Evolutionary conservation across 352 stramenopile genomes (phyloP).

Genomic region (Pythium aristosporum): DNA sequence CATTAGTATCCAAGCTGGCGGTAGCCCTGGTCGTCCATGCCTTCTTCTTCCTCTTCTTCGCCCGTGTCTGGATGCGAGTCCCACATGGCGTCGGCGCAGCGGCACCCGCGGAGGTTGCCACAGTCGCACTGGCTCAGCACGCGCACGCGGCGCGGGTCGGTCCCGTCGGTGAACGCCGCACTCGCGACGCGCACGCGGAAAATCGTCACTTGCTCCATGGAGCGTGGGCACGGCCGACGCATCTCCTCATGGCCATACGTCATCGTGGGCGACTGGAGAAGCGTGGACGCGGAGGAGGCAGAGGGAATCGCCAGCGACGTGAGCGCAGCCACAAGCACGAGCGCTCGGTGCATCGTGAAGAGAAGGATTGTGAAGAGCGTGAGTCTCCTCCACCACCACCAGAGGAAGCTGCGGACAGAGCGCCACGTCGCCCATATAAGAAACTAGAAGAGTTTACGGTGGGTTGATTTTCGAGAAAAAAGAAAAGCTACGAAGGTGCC

Average conservation of each 20-base stretch:
- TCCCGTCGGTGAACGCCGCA: neutral
- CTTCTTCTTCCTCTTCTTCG: constrained; percentile 21
- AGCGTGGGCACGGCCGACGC: constrained; percentile 7
- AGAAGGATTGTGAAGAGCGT: neutral
- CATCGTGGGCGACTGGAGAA: neutral
- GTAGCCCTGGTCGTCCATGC: constrained; percentile 41
- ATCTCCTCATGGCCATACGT: neutral
- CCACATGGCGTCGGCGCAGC: constrained; percentile 36
- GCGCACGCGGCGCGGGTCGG: neutral
- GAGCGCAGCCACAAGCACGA: neutral
- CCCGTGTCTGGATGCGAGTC: constrained; percentile 17
- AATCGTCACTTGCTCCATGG: neutral
- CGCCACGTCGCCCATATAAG: constrained; percentile 16
- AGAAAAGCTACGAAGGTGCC: neutral
- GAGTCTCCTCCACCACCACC: neutral
- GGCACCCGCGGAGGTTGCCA: constrained; percentile 26
- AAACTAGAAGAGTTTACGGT: constrained; percentile 21
- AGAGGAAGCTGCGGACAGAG: neutral
- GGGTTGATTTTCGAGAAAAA: constrained; percentile 18
- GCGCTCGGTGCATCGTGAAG: no score
- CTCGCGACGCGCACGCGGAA: constrained; percentile 2
- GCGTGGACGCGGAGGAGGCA: no score
- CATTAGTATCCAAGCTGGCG: constrained; percentile 31
- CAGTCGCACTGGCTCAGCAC: constrained; percentile 32
- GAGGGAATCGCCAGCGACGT: neutral